These are phyloP conservation scores for Viola pubescens DNA, from an alignment of 441 rosid species.

Conservation along the genomic window DNA sequence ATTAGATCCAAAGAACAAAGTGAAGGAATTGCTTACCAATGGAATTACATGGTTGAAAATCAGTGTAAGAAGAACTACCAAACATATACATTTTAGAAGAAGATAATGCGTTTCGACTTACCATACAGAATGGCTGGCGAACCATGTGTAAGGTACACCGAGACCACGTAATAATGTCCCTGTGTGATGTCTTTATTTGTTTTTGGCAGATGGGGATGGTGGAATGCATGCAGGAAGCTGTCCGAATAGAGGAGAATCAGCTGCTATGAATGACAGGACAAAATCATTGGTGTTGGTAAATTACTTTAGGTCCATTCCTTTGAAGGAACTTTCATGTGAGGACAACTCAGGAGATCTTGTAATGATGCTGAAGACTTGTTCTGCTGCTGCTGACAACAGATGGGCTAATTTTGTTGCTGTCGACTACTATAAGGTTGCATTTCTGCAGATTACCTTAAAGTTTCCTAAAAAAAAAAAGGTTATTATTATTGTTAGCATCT, in stretches of 20 bases:
- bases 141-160: not conserved
- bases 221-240: constrained; percentile 50
- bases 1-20: constrained; percentile 46
- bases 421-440: constrained; percentile 37
- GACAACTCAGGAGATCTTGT: constrained; percentile 33
- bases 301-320: constrained; percentile 30
- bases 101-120: no score
- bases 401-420: constrained; percentile 54
- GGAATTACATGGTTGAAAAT: constrained; percentile 88
- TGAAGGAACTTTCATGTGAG: constrained; percentile 20
- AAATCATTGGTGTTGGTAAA: constrained; percentile 41
- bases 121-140: not conserved
- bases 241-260: constrained; percentile 37
- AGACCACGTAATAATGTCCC: no score
- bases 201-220: constrained; percentile 51
- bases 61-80: constrained; percentile 44
- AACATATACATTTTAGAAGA: not conserved
- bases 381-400: constrained; percentile 29
- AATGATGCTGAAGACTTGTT: constrained; percentile 32
- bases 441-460: no score
- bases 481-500: not conserved
- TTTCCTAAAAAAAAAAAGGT: not conserved
- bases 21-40: constrained; percentile 87
- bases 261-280: constrained; percentile 26
- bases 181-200: not conserved